Evolutionary conservation across 352 stramenopile genomes (phyloP).

Genomic region (Phytophthora gonapodyides): DNA sequence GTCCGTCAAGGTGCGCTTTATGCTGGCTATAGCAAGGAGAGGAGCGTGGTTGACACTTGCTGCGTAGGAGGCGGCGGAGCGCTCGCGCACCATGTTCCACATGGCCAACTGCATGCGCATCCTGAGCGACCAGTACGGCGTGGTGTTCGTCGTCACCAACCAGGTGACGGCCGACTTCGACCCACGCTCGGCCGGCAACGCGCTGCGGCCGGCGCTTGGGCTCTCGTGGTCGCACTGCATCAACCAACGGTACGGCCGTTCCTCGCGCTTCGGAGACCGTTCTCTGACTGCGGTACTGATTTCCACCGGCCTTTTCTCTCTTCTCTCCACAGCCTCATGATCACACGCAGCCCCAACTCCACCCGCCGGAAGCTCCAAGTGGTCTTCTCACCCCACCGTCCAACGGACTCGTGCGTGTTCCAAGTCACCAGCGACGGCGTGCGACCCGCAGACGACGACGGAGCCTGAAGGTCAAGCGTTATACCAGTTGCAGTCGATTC

Average conservation of each 20-base stretch:
- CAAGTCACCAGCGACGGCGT: slow-evolving; percentile 64
- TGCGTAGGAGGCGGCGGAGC: slow-evolving; percentile 63
- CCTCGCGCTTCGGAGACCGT: neutral
- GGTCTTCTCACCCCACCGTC: slow-evolving; percentile 61
- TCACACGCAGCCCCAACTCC: slow-evolving; percentile 39
- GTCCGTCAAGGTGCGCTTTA: slow-evolving; percentile 54
- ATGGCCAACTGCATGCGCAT: slow-evolving; percentile 87
- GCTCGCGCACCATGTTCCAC: slow-evolving; percentile 81
- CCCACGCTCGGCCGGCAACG: slow-evolving; percentile 27
- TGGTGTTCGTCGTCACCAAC: slow-evolving; percentile 80
- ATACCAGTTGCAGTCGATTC: slow-evolving; percentile 9
- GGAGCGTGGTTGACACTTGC: neutral
- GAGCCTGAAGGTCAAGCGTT: slow-evolving; percentile 20
- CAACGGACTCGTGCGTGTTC: slow-evolving; percentile 45
- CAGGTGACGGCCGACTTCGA: slow-evolving; percentile 80
- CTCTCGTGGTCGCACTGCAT: slow-evolving; percentile 86
- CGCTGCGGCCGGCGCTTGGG: slow-evolving; percentile 64
- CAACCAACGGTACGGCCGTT: slow-evolving; percentile 69
- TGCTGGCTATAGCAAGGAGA: neutral
- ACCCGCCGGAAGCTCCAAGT: slow-evolving; percentile 48
- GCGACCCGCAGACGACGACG: slow-evolving; percentile 15
- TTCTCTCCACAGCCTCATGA: slow-evolving; percentile 48
- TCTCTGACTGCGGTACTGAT: neutral
- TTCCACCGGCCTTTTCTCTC: neutral
- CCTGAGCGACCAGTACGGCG: slow-evolving; percentile 73